Percentiles rank a stretch among this genome's conserved stretches.
Evolutionary conservation across 257 asterid species (phyloP).

Genomic region (Solanum virginianum): DNA sequence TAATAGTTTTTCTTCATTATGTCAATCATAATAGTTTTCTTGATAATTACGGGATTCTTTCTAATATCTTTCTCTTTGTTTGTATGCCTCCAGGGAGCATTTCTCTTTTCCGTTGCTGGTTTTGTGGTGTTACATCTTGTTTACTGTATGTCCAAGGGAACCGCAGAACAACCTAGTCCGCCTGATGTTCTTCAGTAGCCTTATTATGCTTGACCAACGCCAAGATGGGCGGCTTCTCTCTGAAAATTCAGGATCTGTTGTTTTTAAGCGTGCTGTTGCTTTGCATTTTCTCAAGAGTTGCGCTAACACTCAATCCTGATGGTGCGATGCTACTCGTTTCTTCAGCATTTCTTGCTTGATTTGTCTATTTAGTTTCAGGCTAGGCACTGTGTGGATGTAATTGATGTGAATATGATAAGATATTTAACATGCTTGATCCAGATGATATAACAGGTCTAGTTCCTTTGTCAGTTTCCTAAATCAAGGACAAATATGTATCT

Average conservation of each 20-base stretch:
- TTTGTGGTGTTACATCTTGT: not conserved
- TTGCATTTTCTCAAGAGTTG: not conserved
- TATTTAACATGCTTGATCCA: not conserved
- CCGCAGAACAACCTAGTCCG: not conserved
- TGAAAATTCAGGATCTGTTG: not conserved
- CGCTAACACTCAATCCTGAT: not conserved
- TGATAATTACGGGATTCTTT: not conserved
- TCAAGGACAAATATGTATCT: not conserved
- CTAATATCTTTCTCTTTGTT: not conserved
- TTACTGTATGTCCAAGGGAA: slow-evolving; percentile 1
- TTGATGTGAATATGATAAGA: not conserved
- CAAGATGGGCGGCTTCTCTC: not conserved
- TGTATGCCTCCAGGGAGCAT: not conserved
- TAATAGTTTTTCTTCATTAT: not conserved
- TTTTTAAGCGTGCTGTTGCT: not conserved
- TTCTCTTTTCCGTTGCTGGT: not conserved
- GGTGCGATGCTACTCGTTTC: not conserved
- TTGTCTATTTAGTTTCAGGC: not conserved
- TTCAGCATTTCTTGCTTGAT: not conserved
- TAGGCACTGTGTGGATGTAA: not conserved
- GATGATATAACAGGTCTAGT: not conserved
- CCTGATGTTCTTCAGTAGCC: slow-evolving; percentile 3
- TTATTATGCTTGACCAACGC: slow-evolving; percentile 3
- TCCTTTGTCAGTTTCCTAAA: not conserved
- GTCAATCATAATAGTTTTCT: not conserved